Percentiles rank a stretch among this genome's conserved stretches.
phyloP scores from a whole-genome alignment of 768 basidiomycete species.

The Megacollybia marginata region DNA sequence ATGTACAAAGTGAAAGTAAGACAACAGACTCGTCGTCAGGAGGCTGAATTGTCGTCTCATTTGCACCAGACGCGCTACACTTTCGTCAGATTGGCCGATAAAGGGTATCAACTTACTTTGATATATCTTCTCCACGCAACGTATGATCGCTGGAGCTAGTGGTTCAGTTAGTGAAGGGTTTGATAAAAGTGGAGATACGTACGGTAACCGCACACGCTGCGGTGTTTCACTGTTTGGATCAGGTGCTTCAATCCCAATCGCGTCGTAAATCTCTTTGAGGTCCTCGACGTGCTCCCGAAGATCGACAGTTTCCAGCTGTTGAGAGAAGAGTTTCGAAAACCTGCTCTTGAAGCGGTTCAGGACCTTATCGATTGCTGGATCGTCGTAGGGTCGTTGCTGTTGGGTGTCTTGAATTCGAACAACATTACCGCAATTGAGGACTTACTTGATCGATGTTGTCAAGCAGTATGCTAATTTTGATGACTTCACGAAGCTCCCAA shows the following conservation, averaged over 20 bases:
- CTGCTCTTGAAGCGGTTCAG: constrained; percentile 45
- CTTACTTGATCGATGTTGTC: constrained; percentile 43
- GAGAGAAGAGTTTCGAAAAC: constrained; percentile 35
- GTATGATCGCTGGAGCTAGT: too few species aligned
- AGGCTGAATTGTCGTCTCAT: too few species aligned
- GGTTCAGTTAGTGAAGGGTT: too few species aligned
- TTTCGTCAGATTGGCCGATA: too few species aligned
- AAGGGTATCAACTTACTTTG: too few species aligned
- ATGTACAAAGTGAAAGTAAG: too few species aligned
- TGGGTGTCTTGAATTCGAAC: not conserved
- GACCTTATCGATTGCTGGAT: constrained; percentile 43
- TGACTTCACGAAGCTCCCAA: constrained; percentile 28
- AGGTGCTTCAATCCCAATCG: constrained; percentile 32
- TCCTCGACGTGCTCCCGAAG: constrained; percentile 25
- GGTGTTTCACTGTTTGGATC: not conserved
- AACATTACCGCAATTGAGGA: not conserved
- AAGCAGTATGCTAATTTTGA: constrained; percentile 41
- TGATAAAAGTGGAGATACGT: too few species aligned
- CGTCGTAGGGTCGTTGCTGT: constrained; percentile 57
- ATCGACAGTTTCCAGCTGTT: constrained; percentile 33
- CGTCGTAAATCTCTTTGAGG: constrained; percentile 32
- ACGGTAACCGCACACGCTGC: too few species aligned
- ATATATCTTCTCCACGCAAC: too few species aligned
- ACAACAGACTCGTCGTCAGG: too few species aligned
- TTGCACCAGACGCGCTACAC: too few species aligned